Conservation (phyloP, 2,329 filamentous ascomycete genomes). For the Aureobasidium sp. region DNA sequence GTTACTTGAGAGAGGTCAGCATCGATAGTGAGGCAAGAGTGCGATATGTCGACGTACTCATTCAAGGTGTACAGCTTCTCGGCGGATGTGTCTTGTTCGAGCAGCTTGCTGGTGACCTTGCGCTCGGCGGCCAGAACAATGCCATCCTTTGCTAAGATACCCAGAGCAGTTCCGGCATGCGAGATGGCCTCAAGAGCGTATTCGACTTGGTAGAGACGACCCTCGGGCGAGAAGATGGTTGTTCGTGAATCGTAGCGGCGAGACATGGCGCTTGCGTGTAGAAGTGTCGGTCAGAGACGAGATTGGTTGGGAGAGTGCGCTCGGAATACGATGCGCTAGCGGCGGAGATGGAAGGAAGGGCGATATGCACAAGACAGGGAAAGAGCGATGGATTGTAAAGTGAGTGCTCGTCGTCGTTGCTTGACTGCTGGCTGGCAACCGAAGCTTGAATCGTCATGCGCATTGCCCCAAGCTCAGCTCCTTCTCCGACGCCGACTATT, state of each 20-base stretch:
- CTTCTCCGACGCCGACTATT: conserved; percentile 1
- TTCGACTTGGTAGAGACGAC: conserved; percentile 97
- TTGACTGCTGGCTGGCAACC: not conserved
- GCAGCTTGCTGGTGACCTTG: conserved; percentile 97
- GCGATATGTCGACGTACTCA: conserved; percentile 54
- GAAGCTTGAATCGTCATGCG: conserved; percentile 8
- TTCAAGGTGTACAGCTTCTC: conserved; percentile 99
- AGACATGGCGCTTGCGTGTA: conserved; percentile 3
- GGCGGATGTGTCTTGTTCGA: conserved; percentile 98
- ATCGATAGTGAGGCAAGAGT: not conserved
- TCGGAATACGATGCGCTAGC: not conserved
- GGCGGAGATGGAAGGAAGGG: not conserved
- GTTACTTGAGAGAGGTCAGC: conserved; percentile 56
- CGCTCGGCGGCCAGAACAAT: conserved; percentile 97
- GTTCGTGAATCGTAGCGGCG: conserved; percentile 38
- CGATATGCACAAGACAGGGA: not conserved
- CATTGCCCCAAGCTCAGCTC: conserved; percentile 5
- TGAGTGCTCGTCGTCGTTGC: not conserved
- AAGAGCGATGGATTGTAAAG: conserved; percentile 5
- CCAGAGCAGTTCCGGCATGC: conserved; percentile 92
- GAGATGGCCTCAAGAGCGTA: conserved; percentile 99
- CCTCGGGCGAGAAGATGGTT: conserved; percentile 99
- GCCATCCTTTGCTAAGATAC: conserved; percentile 94
- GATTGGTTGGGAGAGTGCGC: not conserved
- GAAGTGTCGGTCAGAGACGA: not conserved